Evolutionary conservation across 1,139 yeast species (phyloP), one percentile per base, ranked within the genome.

Genomic region (Nadsonia starkeyi-henricii): DNA sequence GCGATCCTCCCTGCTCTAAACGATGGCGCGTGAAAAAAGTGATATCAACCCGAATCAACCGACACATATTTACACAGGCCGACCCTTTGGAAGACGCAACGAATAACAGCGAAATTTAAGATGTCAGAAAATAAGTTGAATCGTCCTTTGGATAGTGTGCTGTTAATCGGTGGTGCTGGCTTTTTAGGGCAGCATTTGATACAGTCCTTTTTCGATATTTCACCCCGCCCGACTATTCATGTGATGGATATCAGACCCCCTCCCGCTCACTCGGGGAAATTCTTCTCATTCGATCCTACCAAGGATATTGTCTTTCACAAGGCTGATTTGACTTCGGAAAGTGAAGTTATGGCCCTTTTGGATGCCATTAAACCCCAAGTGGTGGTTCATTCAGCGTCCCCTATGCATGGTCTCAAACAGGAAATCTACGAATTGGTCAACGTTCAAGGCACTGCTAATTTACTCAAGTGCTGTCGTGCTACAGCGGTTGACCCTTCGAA

Each of bases 341-440:
- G 69, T 7, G 95, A 85, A 59, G 81, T 93, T 12, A 62, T 70
- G 3, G 61, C 66, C 3, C 96, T 95, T 0, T 77, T 91, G 41
- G 62, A 66, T 37, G 62, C 60, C 18, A 73, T 84, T 28, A 65
- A 72, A 37, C 86, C 95, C 51, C 76, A 78, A 46, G 91, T 86
- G 0, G 77, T 93, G 43, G 95, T 93, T 3, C 98, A 93, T 63
- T 85, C 96, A 1, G 98, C 97, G 1, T 89, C 97, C 3, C 99
- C 99, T 9, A 75, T 89, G 62, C 96, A 88, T 62, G 96, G 96
- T 2, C 72, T 83, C 57, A 77, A 79, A 28, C 83, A 83, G 54
- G 80, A 76, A 39, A 75, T 91, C 45, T 91, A 91, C 65, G 82
- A 81, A 57, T 84, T 84, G 60, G 98, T 93, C 48, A 93, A 93